phyloP scores from a whole-genome alignment of 148 eudicot genomes.

The Rhododendron molle region DNA sequence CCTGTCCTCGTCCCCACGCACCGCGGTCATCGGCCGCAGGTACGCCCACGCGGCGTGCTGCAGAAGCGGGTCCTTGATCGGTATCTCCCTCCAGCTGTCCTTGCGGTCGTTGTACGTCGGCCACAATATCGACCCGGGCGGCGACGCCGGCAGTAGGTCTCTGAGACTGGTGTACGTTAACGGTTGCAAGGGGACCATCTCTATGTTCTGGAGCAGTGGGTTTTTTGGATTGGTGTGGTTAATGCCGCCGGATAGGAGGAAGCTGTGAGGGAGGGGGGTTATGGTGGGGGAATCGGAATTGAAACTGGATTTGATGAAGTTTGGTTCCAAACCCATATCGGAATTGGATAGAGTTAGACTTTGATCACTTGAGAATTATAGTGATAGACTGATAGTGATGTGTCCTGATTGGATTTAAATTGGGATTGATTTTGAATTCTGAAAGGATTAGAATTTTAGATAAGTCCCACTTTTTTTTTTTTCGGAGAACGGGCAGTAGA shows the following conservation, averaged over 20 bases:
- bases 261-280: background rate
- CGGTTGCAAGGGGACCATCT: constrained; percentile 17
- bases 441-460: background rate
- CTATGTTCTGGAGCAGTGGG: constrained; percentile 5
- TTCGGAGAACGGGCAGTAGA: background rate
- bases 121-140: background rate
- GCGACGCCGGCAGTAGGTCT: constrained; percentile 23
- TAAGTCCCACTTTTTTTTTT: background rate
- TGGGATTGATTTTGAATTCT: background rate
- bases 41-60: constrained; percentile 51
- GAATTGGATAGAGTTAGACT: background rate
- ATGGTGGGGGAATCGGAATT: background rate
- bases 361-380: background rate
- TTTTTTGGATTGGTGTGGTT: background rate
- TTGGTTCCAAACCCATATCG: constrained; percentile 8
- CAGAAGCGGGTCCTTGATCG: constrained; percentile 34
- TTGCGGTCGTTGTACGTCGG: background rate
- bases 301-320: background rate
- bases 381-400: background rate
- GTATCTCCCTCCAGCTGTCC: constrained; percentile 39
- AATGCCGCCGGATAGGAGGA: background rate
- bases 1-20: background rate
- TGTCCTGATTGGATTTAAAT: background rate
- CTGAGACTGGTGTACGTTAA: constrained; percentile 28
- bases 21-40: constrained; percentile 28